Conservation (phyloP, 352 stramenopile genomes). For the Poterioochromonas sp. region DNA sequence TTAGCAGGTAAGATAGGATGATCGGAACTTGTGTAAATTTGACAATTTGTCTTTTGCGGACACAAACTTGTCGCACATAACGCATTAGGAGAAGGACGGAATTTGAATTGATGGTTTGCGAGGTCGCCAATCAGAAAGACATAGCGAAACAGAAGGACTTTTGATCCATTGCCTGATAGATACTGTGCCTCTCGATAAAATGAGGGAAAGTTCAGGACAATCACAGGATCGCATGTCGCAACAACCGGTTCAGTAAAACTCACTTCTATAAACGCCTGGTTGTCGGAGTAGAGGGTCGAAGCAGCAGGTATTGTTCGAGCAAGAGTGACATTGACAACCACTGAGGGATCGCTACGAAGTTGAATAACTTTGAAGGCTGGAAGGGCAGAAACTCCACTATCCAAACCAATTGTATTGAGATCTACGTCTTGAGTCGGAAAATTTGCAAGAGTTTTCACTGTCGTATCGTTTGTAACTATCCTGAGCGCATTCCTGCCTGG, state of each 20-base stretch:
- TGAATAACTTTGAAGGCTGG: not conserved
- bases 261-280: conserved; percentile 1
- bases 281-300: conserved; percentile 22
- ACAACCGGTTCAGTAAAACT: conserved; percentile 28
- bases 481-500: not conserved
- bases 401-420: not conserved
- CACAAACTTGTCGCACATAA: not conserved
- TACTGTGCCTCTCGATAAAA: conserved; percentile 23
- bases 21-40: not conserved
- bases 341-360: not conserved
- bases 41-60: not conserved
- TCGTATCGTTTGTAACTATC: not conserved
- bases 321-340: not conserved
- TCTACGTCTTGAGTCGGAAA: too few relatives aligned
- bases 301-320: not conserved
- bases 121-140: conserved; percentile 2
- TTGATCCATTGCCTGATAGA: conserved; percentile 12
- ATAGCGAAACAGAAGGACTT: conserved; percentile 27
- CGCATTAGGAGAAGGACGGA: not conserved
- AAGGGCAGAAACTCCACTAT: not conserved
- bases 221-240: conserved; percentile 19
- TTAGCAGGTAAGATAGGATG: not conserved
- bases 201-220: not conserved
- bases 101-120: not conserved
- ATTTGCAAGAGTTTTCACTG: too few relatives aligned